Base-by-base conservation (phyloP, 2,329 filamentous ascomycete genomes). In the Aspergillus phoenicis region DNA sequence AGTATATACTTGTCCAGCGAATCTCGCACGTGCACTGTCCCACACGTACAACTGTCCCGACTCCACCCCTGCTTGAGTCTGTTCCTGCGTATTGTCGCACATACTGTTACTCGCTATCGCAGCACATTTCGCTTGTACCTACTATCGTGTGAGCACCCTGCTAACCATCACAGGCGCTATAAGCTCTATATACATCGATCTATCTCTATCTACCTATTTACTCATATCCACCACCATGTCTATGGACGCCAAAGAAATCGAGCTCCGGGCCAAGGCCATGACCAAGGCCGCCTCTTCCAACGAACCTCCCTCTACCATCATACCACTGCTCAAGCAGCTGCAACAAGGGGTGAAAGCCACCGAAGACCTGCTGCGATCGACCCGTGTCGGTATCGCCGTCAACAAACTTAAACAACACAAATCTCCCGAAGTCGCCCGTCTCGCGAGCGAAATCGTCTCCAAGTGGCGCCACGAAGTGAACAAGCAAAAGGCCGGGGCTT, bases 341-440 rank as follows among this genome's bases (percentile, higher is more conserved):
- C 91, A 94, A 79, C 88, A 89, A 71, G 90, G 91, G 64, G 88
- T 94, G 38, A 85, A 86, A 51, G 91, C 93, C 8, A 95, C 91
- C 2, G 95, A 99, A 79, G 92, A 97, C 68, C 85, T 97, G 69
- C 83, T 99, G 66, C 88, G 94, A 72, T 90, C 90, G 45, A 98
- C 94, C n/a, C 91, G 90, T 69, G 94, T 96, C 55, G 95, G 95
- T 69, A 89, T 97, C 66, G 87, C 90, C 54, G 91, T 98, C 64
- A 94, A 93, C 76, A 94, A 93, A 75, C 86, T 90, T 62, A 93
- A 96, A 76, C 77, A 87, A 60, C 90, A 96, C 82, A 93, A 91
- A 76, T 87, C 93, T 47, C 80, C 83, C 2, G 81, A 83, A 52
- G 89, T 98, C 68, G 88, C 89, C 51, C 85, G 87, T 55, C 82